A percentile compares a stretch with the other conserved stretches of the same genome.
Conservation (phyloP, 164 flowering plant genomes). For the Cinnamomum micranthum region DNA sequence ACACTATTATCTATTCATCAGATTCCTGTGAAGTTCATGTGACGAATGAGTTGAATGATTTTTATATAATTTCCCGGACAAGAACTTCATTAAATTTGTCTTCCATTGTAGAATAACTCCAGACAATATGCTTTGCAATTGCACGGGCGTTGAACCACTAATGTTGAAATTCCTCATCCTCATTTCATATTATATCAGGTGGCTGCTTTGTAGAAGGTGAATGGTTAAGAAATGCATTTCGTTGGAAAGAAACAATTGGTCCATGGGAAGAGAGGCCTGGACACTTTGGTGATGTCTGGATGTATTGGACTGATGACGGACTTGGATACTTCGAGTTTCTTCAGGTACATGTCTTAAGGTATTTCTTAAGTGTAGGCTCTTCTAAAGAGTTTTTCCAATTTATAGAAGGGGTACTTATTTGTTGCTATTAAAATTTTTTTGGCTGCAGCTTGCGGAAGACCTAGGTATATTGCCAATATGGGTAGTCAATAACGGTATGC, state of each 20-base stretch:
- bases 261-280: constrained; percentile 98
- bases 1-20: not conserved
- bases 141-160: not conserved
- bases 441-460: constrained; percentile 79
- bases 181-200: constrained; percentile 34
- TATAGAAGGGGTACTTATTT: too few relatives aligned
- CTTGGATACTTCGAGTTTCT: constrained; percentile 89
- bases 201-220: constrained; percentile 95
- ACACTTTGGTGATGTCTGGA: constrained; percentile 94
- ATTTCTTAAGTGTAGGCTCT: constrained; percentile 5
- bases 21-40: not conserved
- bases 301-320: constrained; percentile 97
- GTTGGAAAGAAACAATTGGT: constrained; percentile 87
- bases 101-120: not conserved
- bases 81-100: not conserved
- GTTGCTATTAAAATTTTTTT: not conserved
- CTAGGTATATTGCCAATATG: constrained; percentile 73
- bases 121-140: not conserved
- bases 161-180: not conserved
- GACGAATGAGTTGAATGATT: not conserved
- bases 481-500: constrained; percentile 92
- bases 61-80: not conserved
- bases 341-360: constrained; percentile 44
- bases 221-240: constrained; percentile 86
- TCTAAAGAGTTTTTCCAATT: too few relatives aligned